A percentile compares a stretch with the other conserved stretches of the same genome.
Evolutionary conservation across 495 filamentous ascomycete genomes (phyloP).

Genomic region (Penicillium nucicola): DNA sequence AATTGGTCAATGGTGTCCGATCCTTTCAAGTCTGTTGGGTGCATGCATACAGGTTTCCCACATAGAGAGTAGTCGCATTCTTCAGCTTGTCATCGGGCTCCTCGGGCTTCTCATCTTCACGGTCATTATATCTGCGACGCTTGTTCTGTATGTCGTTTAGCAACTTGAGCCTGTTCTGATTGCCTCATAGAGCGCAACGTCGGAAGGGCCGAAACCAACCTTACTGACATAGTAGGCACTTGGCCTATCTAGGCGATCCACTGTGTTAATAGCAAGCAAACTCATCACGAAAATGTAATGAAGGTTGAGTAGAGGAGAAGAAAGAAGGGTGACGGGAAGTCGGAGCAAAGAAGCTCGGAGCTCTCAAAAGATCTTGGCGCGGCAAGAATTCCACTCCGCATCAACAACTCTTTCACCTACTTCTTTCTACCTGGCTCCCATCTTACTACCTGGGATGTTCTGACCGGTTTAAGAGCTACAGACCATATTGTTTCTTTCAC

Average conservation of each 20-base stretch:
- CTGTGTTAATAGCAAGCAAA: conserved; percentile 50
- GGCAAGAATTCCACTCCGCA: conserved; percentile 20
- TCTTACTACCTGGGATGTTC: conserved; percentile 4
- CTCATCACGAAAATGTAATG: conserved; percentile 17
- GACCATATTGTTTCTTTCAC: not conserved
- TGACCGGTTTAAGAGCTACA: not conserved
- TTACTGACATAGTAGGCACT: conserved; percentile 83
- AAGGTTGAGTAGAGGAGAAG: not conserved
- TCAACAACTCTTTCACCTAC: conserved; percentile 16
- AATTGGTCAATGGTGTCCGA: conserved; percentile 26
- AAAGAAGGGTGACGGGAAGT: conserved; percentile 1
- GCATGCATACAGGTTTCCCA: conserved; percentile 81
- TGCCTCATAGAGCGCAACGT: not conserved
- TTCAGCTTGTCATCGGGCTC: conserved; percentile 68
- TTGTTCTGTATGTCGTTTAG: conserved; percentile 54
- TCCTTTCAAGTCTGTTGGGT: conserved; percentile 1
- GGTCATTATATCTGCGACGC: conserved; percentile 56
- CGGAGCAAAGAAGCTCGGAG: conserved; percentile 27
- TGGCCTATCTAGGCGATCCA: conserved; percentile 83
- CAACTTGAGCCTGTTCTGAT: not conserved
- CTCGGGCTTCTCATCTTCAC: conserved; percentile 57
- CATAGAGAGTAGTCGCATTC: conserved; percentile 92
- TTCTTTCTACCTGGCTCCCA: not conserved
- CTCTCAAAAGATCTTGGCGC: conserved; percentile 24
- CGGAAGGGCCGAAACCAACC: conserved; percentile 41